Conservation (phyloP, 306 rosid species). For the Glycine soja region DNA sequence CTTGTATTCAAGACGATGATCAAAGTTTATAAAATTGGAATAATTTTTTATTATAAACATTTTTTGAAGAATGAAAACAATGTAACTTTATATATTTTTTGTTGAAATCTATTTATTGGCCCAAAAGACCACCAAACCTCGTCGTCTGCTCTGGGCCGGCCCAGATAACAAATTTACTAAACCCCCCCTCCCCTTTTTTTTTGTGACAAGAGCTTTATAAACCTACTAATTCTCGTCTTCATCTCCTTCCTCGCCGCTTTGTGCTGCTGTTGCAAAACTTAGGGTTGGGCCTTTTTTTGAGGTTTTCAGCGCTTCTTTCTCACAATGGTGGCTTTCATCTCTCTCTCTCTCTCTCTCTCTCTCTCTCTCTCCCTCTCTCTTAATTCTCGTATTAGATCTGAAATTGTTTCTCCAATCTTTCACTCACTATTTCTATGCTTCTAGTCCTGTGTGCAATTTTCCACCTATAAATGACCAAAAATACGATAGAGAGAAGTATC, state of each 20-base stretch:
- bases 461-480: no score
- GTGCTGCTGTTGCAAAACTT: conserved; percentile 3
- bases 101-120: no score
- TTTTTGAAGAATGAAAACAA: no score
- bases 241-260: neutral
- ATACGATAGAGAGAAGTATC: no score
- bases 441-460: neutral
- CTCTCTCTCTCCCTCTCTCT: neutral
- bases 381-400: neutral
- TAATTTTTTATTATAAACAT: no score
- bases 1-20: no score
- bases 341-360: neutral
- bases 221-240: neutral
- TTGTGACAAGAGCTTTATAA: neutral
- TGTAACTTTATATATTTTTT: no score
- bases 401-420: neutral
- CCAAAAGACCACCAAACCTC: neutral
- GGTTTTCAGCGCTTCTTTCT: neutral
- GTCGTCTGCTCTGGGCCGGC: neutral
- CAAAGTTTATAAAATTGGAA: no score
- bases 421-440: neutral
- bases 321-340: neutral
- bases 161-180: neutral
- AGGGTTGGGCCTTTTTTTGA: neutral
- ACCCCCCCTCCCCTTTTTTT: no score